Evolutionary conservation across 768 basidiomycete species (phyloP).

Genomic region (Roridomyces roridus): DNA sequence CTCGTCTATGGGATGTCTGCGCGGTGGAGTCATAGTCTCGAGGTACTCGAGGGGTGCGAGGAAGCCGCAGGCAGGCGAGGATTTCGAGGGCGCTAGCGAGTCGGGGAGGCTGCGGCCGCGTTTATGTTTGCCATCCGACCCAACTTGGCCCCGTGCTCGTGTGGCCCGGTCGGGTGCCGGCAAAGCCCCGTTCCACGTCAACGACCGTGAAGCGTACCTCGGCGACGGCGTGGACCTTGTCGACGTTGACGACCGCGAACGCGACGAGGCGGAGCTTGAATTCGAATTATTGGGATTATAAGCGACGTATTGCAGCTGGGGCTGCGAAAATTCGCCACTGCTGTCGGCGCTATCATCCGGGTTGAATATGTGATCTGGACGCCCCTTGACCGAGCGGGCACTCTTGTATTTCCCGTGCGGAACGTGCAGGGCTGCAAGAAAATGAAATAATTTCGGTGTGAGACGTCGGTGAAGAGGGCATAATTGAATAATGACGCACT

Average conservation of each 20-base stretch:
- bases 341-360: conserved; percentile 40
- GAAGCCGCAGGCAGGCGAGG: background rate
- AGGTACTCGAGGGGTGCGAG: conserved; percentile 77
- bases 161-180: conserved; percentile 22
- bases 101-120: conserved; percentile 21
- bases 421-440: conserved; percentile 54
- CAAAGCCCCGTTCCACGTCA: conserved; percentile 15
- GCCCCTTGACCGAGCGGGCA: conserved; percentile 68
- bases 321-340: conserved; percentile 36
- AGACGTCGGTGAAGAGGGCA: too few relatives aligned
- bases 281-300: conserved; percentile 41
- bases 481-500: background rate
- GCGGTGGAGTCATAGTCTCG: conserved; percentile 64
- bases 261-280: conserved; percentile 29
- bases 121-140: conserved; percentile 19
- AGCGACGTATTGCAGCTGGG: conserved; percentile 53
- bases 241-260: conserved; percentile 7
- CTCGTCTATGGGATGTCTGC: conserved; percentile 73
- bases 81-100: too few relatives aligned
- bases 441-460: conserved; percentile 11
- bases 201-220: conserved; percentile 15
- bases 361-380: conserved; percentile 58
- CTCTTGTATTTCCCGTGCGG: conserved; percentile 76
- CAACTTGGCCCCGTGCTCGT: conserved; percentile 47
- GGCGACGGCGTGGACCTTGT: conserved; percentile 24